Evolutionary conservation across 805 yeast species (phyloP), one percentile per base, ranked within the genome.

Genomic region (Naumovozyma castellii): DNA sequence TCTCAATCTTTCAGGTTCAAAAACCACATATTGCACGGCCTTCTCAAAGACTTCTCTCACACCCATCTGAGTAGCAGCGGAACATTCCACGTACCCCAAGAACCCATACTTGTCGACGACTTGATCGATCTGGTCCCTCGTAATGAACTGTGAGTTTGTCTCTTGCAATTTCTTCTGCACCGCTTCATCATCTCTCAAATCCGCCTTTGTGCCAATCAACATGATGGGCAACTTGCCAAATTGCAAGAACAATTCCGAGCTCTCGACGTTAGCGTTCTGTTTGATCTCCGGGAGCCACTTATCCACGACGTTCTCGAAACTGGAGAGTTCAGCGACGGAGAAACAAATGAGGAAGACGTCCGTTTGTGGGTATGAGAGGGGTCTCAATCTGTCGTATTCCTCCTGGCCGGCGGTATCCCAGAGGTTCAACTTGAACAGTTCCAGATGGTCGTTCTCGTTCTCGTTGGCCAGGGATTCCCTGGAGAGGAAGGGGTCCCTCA

Each of bases 351-450:
- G 64, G 56, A 87, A 87, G 28, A 87, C 82, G 52, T 85, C 95
- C 0, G 96, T 86, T 57, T 87, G 95, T 3, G 95, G 95, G 55
- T 87, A 87, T 6, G 92, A 81, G 45, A 87, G 67, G 2, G 96
- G 96, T 62, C 96, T 72, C 53, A 86, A 70, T 44, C 95, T 71
- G 59, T 87, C 95, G 60, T 86, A 86, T 58, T 86, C 95, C 54
- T 84, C 82, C 63, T 87, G 95, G 19, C 96, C 96, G 3, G 96
- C 95, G 13, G 96, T 87, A 73, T 87, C 96, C 95, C 95, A 87
- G 35, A 87, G 71, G 18, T 94, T 94, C 38, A 87, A 69, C 54
- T 84, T 85, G 53, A 83, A 80, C 40, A 85, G 84, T 53, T 80
- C 86, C 20, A 30, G n/a, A 19, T 18, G 28, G 36, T 29, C 41